Base-by-base conservation (phyloP, 176 grass and related monocot genomes). In the Paspalum notatum region DNA sequence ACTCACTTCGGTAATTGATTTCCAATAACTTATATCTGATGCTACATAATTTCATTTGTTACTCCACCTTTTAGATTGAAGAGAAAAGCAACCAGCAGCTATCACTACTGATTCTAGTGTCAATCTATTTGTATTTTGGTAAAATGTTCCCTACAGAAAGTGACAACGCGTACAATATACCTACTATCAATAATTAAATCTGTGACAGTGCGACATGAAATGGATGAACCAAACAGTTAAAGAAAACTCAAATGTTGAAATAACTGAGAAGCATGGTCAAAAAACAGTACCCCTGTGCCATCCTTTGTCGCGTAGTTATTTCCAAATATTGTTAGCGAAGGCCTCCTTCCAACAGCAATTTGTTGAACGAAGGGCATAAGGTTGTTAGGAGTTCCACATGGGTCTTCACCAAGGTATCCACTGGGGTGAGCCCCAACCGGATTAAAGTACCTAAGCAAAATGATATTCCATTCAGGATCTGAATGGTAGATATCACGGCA, bases 281-380 rank as follows among this genome's bases (percentile, higher is more conserved):
- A 53, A 79, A 57, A 50, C 24, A 25, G 49, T 98, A 98, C 95
- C 87, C 95, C 95, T 40, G 95, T 98, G 49, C 95, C 95, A 81
- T 98, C 95, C 72, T 93, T 91, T 10, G 95, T 98, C 57, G 88
- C 89, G 67, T 98, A 98, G 50, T 95, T 85, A 77, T 89, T 94
- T 85, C 95, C 95, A 87, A 91, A 98, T 16, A 98, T 91, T 71
- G 95, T 95, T 44, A 98, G 70, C 54, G 92, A 87, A 12, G 87
- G 41, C 62, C 95, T 94, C 78, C 95, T 92, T 51, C 92, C 95
- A 69, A 98, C 92, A 84, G 95, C 95, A 83, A 98, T 91, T 93
- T 98, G 95, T 65, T 98, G 95, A 69, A 98, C 95, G 55, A 91
- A 89, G 64, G 95, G 95, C 95, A 98, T 98, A 59, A 98, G 92